Evolutionary conservation across 306 rosid species (phyloP).

Genomic region (Ammopiptanthus mongolicus): DNA sequence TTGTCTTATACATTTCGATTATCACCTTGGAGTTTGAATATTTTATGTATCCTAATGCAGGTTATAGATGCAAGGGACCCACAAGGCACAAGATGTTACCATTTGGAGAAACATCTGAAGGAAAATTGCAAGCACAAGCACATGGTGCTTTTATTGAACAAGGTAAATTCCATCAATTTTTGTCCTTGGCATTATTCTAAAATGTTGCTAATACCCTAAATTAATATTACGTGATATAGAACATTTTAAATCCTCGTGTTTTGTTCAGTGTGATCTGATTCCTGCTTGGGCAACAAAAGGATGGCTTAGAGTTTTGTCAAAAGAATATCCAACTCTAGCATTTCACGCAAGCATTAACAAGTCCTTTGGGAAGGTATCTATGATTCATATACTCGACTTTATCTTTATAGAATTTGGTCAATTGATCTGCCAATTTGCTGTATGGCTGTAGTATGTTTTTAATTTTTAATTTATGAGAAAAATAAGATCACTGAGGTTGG

Average conservation of each 20-base stretch:
- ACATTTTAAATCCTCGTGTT: not conserved
- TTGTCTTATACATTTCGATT: not conserved
- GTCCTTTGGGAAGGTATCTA: conserved; percentile 87
- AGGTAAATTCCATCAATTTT: conserved; percentile 37
- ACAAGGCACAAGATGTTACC: conserved; percentile 88
- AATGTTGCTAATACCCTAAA: not conserved
- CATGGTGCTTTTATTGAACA: conserved; percentile 81
- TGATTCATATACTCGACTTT: not conserved
- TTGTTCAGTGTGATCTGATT: conserved; percentile 69
- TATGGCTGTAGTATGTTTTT: not conserved
- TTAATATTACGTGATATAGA: not conserved
- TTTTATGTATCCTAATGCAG: conserved; percentile 39
- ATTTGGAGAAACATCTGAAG: conserved; percentile 92
- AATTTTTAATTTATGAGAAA: no score
- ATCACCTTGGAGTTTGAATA: not conserved
- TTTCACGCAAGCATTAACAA: conserved; percentile 93
- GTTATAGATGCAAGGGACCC: conserved; percentile 97
- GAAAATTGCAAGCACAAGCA: conserved; percentile 88
- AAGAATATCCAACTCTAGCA: conserved; percentile 87
- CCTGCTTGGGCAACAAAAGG: conserved; percentile 96
- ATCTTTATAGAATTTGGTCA: conserved; percentile 1
- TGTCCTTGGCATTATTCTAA: not conserved
- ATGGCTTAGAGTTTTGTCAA: conserved; percentile 85
- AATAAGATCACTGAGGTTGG: not conserved
- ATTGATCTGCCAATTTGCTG: not conserved